Conservation (phyloP, 2,329 filamentous ascomycete species). For the Cladosporium sp. region DNA sequence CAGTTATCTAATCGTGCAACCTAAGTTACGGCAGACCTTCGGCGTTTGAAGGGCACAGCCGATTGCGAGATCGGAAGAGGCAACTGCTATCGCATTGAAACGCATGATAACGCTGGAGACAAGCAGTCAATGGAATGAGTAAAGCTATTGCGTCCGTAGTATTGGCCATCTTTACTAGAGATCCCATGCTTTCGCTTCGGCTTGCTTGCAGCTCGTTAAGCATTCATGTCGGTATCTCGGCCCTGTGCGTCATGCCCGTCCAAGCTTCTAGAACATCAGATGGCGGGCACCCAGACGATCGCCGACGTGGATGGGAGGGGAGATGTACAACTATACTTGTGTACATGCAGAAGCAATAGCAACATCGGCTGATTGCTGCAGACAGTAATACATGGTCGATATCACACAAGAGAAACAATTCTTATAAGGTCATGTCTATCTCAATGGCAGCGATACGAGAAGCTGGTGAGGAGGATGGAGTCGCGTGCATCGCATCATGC, state of each 20-base stretch:
- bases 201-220: no score
- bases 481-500: neutral
- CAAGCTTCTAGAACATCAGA: neutral
- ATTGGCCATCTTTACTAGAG: no score
- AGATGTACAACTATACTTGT: no score
- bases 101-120: neutral
- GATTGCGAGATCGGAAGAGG: constrained; percentile 3
- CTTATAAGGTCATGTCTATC: no score
- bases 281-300: neutral
- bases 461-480: neutral
- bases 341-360: no score
- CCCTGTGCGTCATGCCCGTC: neutral
- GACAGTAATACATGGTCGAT: no score
- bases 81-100: neutral
- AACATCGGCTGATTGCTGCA: no score
- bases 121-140: neutral
- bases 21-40: neutral
- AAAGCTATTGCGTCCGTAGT: neutral
- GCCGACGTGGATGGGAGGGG: neutral
- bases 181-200: no score
- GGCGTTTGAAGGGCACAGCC: neutral
- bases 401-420: no score
- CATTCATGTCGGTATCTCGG: neutral
- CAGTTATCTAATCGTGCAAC: constrained; percentile 8
- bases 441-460: no score